Percentiles rank a stretch among this genome's conserved stretches.
These are phyloP conservation scores for Allomyces macrogynus DNA, from an alignment of 192 early-diverging fungal genomes.

Conservation along the genomic window DNA sequence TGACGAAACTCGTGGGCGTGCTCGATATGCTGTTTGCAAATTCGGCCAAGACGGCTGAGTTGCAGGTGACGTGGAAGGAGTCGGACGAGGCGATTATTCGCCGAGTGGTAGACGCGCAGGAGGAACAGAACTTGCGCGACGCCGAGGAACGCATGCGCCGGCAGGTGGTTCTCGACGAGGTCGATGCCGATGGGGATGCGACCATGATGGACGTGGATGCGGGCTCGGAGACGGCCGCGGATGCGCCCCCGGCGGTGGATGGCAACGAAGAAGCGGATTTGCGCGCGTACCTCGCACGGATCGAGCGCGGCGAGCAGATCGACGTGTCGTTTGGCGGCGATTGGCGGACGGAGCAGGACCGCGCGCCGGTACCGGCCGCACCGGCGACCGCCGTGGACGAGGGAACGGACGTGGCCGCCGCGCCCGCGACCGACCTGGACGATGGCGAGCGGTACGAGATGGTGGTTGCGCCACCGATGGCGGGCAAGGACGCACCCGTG, in stretches of 20 bases:
- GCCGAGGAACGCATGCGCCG: not conserved
- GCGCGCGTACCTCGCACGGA: not conserved
- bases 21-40: slow-evolving; percentile 65
- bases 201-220: not conserved
- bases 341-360: not conserved
- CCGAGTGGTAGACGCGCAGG: not conserved
- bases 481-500: no score
- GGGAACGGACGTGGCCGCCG: not conserved
- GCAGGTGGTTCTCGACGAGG: not conserved
- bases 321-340: slow-evolving; percentile 1
- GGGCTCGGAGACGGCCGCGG: not conserved
- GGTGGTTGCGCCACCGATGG: no score
- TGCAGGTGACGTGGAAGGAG: not conserved
- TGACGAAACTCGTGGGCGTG: slow-evolving; percentile 57
- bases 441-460: no score
- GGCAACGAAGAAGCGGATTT: not conserved
- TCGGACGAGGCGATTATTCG: not conserved
- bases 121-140: not conserved
- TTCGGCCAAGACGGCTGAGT: not conserved
- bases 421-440: not conserved
- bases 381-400: not conserved
- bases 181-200: not conserved
- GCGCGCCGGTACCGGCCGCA: not conserved
- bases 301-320: not conserved
- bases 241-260: not conserved